Evolutionary conservation across 495 filamentous ascomycete genomes (phyloP).

Genomic region (Trichoderma virens): DNA sequence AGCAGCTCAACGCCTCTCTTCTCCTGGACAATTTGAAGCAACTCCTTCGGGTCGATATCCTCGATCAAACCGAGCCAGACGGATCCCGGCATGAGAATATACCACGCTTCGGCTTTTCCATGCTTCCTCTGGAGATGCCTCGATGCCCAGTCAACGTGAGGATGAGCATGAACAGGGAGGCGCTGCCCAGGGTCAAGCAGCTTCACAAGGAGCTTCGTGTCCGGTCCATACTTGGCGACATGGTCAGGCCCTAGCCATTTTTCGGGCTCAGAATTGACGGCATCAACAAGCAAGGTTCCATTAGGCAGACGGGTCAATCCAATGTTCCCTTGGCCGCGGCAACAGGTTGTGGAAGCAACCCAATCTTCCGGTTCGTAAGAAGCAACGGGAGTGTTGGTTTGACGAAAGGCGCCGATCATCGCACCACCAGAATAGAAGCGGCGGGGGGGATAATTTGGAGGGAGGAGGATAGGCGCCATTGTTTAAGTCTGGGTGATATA

Average conservation of each 20-base stretch:
- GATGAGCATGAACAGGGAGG: neutral
- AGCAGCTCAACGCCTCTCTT: neutral
- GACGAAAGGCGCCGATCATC: neutral
- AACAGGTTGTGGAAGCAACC: slow-evolving; percentile 2
- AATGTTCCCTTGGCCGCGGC: neutral
- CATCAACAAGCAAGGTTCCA: neutral
- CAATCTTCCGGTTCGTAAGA: neutral
- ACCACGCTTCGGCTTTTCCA: slow-evolving; percentile 6
- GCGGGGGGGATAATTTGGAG: neutral
- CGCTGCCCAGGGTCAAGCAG: neutral
- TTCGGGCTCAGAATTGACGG: neutral
- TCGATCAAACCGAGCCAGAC: neutral
- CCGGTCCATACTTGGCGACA: neutral
- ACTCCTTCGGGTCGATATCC: neutral
- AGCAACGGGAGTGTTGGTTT: neutral
- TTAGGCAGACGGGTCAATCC: neutral
- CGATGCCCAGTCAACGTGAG: neutral
- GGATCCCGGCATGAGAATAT: neutral
- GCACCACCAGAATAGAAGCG: slow-evolving; percentile 1
- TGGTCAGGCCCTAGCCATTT: neutral
- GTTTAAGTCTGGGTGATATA: too few species aligned
- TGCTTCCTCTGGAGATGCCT: neutral
- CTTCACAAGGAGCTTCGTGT: slow-evolving; percentile 2
- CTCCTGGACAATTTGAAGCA: neutral
- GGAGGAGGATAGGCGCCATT: neutral